Evolutionary conservation across 1,284 basidiomycete species (phyloP).

Genomic region (Irpex sp.): DNA sequence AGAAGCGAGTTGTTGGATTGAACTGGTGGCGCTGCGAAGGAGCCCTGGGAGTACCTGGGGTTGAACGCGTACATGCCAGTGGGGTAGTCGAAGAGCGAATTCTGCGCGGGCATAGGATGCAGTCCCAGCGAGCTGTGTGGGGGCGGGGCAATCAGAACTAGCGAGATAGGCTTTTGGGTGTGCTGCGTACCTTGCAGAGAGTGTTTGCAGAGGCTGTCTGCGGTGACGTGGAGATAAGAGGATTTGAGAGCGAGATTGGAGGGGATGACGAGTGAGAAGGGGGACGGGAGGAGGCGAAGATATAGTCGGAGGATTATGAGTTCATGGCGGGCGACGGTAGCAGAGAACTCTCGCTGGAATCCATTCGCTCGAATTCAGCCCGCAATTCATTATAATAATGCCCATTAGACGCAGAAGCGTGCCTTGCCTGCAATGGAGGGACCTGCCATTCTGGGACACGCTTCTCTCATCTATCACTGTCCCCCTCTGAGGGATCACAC

Average conservation of each 20-base stretch:
- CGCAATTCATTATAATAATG: background rate
- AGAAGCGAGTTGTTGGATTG: constrained; percentile 20
- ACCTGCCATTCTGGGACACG: background rate
- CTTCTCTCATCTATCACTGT: background rate
- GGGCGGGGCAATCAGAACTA: background rate
- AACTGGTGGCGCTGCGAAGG: constrained; percentile 21
- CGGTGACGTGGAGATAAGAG: background rate
- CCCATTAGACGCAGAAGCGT: background rate
- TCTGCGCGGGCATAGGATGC: constrained; percentile 17
- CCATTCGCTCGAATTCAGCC: background rate
- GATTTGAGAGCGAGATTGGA: background rate
- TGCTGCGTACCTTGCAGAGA: background rate
- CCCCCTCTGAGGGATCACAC: background rate
- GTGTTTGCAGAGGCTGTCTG: background rate
- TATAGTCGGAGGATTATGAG: constrained; percentile 21
- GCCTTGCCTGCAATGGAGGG: background rate
- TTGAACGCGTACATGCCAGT: constrained; percentile 12
- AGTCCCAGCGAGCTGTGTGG: constrained; percentile 12
- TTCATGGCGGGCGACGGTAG: constrained; percentile 25
- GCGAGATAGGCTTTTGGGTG: background rate
- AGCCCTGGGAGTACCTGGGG: constrained; percentile 22
- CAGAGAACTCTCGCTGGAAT: background rate
- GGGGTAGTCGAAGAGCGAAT: constrained; percentile 20
- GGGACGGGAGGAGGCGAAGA: constrained; percentile 19
- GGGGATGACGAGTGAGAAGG: constrained; percentile 7